A percentile compares a stretch with the other conserved stretches of the same genome.
These are phyloP conservation scores for Thielaviopsis ethacetica DNA, from an alignment of 2,329 filamentous ascomycete genomes.

Conservation along the genomic window DNA sequence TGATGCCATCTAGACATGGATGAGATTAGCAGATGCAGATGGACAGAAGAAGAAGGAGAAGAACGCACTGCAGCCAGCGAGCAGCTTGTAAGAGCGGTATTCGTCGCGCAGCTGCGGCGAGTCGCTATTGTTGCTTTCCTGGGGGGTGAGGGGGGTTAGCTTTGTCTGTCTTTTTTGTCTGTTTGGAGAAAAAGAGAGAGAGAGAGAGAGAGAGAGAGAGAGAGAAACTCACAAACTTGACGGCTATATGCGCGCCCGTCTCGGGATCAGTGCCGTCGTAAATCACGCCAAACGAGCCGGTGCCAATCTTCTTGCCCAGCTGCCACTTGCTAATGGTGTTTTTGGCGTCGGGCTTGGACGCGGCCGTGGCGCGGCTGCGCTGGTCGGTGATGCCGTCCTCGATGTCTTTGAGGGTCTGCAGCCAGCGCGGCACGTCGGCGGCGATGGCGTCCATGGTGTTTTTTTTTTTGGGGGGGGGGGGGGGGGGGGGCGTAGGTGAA, in stretches of 20 bases:
- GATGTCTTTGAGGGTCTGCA: slow-evolving; percentile 2
- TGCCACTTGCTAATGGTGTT: neutral
- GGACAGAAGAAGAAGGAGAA: neutral
- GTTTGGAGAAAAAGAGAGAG: too few species aligned
- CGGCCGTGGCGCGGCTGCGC: neutral
- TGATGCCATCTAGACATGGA: slow-evolving; percentile 2
- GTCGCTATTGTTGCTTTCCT: slow-evolving; percentile 6
- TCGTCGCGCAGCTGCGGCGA: slow-evolving; percentile 10
- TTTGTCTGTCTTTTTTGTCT: too few species aligned
- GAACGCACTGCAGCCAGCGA: slow-evolving; percentile 9
- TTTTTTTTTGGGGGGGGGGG: too few species aligned
- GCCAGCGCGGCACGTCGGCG: slow-evolving; percentile 2
- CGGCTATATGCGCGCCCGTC: neutral
- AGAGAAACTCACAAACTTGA: slow-evolving; percentile 7
- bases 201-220: neutral
- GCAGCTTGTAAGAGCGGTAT: slow-evolving; percentile 7
- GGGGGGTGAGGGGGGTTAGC: too few species aligned
- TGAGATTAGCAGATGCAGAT: neutral
- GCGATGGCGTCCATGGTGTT: slow-evolving; percentile 3
- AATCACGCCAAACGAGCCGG: slow-evolving; percentile 10
- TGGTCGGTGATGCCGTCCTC: neutral
- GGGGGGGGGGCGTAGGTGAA: too few species aligned
- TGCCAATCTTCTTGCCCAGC: slow-evolving; percentile 6
- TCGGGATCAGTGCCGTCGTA: slow-evolving; percentile 3
- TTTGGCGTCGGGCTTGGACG: neutral